A percentile compares a stretch with the other conserved stretches of the same genome.
Evolutionary conservation across 768 basidiomycete genomes (phyloP).

Genomic region (Phlegmacium glaucopus): DNA sequence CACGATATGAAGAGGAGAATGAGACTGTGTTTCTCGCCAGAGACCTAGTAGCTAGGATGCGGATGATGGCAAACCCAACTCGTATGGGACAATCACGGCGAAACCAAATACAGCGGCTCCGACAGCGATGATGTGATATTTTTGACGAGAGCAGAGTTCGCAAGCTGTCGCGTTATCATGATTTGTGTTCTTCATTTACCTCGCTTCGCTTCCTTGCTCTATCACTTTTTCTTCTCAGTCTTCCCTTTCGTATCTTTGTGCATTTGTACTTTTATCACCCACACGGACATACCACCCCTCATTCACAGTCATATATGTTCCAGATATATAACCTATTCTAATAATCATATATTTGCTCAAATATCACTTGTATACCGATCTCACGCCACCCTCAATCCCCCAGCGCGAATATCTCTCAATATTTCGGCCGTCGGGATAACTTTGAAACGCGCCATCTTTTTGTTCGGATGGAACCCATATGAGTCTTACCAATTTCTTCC

Average conservation of each 20-base stretch:
- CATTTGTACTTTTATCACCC: conserved; percentile 29
- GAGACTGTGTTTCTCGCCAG: conserved; percentile 59
- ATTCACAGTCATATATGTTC: too few species aligned
- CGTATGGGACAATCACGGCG: conserved; percentile 18
- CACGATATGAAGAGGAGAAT: conserved; percentile 55
- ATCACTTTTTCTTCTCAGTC: not conserved
- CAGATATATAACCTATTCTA: too few species aligned
- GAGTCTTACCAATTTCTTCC: too few species aligned
- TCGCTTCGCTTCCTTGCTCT: not conserved
- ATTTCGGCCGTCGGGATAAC: too few species aligned
- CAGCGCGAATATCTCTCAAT: too few species aligned
- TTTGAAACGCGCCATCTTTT: too few species aligned
- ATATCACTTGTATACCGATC: too few species aligned
- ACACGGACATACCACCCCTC: conserved; percentile 16
- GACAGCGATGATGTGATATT: conserved; percentile 14
- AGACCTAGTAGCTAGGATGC: conserved; percentile 42
- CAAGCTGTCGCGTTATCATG: not conserved
- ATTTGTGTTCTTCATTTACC: not conserved
- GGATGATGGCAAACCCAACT: conserved; percentile 33
- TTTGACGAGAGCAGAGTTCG: not conserved
- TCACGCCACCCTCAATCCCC: not conserved
- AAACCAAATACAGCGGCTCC: conserved; percentile 18
- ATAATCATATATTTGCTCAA: too few species aligned
- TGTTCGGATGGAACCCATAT: too few species aligned
- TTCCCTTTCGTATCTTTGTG: not conserved